Evolutionary conservation across 306 rosid species (phyloP).

Genomic region (Ammopiptanthus mongolicus): DNA sequence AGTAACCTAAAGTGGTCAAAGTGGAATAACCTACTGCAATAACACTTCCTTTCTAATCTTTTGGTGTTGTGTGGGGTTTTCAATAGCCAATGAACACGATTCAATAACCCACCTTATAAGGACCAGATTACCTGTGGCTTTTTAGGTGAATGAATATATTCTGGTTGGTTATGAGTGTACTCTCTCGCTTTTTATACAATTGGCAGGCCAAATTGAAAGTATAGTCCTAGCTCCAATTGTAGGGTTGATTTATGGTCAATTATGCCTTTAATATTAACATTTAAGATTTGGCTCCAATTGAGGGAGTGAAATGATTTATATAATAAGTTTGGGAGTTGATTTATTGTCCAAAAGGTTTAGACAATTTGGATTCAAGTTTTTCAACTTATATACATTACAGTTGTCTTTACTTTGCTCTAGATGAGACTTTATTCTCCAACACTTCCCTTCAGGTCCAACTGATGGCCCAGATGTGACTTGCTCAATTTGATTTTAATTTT

Average conservation of each 20-base stretch:
- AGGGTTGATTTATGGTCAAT: conserved; percentile 4
- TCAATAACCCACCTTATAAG: conserved; percentile 20
- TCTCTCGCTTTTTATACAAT: neutral
- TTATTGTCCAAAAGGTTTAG: no score
- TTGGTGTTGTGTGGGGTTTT: neutral
- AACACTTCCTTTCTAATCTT: neutral
- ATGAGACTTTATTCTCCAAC: no score
- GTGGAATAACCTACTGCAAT: neutral
- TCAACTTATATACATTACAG: no score
- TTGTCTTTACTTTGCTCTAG: no score
- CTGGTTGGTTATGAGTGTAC: neutral
- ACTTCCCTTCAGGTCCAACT: no score
- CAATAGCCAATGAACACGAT: neutral
- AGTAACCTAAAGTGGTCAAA: neutral
- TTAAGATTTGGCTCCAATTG: no score
- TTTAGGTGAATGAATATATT: neutral
- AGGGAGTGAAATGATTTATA: no score
- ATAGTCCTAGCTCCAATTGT: conserved; percentile 2
- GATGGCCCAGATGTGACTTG: no score
- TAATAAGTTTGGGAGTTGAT: no score
- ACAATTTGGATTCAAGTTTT: no score
- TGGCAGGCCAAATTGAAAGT: conserved; percentile 15
- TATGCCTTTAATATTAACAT: neutral
- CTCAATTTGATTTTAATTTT: no score
- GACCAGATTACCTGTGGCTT: conserved; percentile 11